Conservation (phyloP, 1,284 basidiomycete genomes). For the Pseudozyma sp. region DNA sequence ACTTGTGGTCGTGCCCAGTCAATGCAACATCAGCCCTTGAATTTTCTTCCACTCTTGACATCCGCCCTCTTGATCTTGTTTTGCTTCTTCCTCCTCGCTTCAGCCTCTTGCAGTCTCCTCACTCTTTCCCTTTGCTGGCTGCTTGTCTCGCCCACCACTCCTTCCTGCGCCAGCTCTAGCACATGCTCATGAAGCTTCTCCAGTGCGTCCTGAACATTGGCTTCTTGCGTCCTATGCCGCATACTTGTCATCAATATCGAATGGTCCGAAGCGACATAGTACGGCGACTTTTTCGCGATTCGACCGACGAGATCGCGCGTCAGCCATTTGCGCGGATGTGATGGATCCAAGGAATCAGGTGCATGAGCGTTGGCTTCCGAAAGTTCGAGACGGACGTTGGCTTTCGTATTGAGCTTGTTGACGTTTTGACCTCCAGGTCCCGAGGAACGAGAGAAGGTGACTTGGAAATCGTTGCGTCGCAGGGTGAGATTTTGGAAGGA, state of each 20-base stretch:
- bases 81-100: conserved; percentile 42
- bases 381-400: conserved; percentile 48
- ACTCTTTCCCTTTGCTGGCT: conserved; percentile 34
- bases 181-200: conserved; percentile 48
- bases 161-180: conserved; percentile 34
- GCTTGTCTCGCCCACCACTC: conserved; percentile 41
- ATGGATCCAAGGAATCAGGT: conserved; percentile 19
- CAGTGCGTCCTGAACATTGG: conserved; percentile 45
- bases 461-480: conserved; percentile 34
- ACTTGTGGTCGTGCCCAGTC: not conserved
- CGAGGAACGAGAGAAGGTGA: conserved; percentile 48
- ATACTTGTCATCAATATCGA: conserved; percentile 37
- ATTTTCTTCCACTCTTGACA: conserved; percentile 49
- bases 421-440: conserved; percentile 58
- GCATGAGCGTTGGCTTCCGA: conserved; percentile 26
- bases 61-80: conserved; percentile 49
- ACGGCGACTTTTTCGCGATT: conserved; percentile 41
- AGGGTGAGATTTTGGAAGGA: conserved; percentile 21
- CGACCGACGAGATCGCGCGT: conserved; percentile 30
- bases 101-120: conserved; percentile 36
- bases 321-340: conserved; percentile 46
- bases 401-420: conserved; percentile 58
- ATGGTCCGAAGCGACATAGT: conserved; percentile 51
- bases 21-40: conserved; percentile 29
- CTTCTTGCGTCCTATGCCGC: conserved; percentile 43